Percentiles rank a stretch among this genome's conserved stretches.
These are phyloP conservation scores for Hibiscus tridactylites DNA, from an alignment of 345 rosid genomes.

Conservation along the genomic window DNA sequence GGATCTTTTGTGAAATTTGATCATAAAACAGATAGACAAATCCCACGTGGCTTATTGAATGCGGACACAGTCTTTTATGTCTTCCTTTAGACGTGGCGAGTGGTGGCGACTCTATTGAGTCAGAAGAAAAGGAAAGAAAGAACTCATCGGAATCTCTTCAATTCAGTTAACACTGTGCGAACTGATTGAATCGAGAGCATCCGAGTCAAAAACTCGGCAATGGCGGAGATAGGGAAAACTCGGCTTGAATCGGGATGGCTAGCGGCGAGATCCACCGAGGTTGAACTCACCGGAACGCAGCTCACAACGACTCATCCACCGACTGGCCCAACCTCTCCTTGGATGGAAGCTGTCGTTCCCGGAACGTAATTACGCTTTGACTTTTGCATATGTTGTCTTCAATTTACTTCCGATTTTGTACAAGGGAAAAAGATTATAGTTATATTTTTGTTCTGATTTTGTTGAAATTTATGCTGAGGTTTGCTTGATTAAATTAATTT, in stretches of 20 bases:
- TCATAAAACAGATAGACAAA: too few relatives aligned
- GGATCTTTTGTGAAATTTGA: too few relatives aligned
- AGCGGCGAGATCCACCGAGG: conserved; percentile 89
- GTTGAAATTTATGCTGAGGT: neutral
- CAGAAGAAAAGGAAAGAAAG: neutral
- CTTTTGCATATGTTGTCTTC: neutral
- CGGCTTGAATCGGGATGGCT: conserved; percentile 70
- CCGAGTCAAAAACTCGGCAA: conserved; percentile 14
- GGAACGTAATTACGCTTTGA: conserved; percentile 60
- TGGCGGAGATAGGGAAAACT: conserved; percentile 58
- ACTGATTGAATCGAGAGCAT: neutral
- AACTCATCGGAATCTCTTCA: neutral
- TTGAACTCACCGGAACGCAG: conserved; percentile 44
- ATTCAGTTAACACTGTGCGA: neutral
- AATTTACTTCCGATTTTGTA: neutral
- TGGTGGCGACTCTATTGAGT: neutral
- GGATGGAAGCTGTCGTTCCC: conserved; percentile 91
- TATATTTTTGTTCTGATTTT: neutral
- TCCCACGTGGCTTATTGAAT: too few relatives aligned
- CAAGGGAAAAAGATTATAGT: neutral
- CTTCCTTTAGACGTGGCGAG: neutral
- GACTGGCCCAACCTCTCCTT: conserved; percentile 39
- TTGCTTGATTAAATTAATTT: neutral
- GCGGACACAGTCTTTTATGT: too few relatives aligned
- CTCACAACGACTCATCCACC: conserved; percentile 86